A percentile compares a stretch with the other conserved stretches of the same genome.
These are phyloP conservation scores for Protomyces inouyei DNA, from an alignment of 1,139 yeast genomes.

Conservation along the genomic window DNA sequence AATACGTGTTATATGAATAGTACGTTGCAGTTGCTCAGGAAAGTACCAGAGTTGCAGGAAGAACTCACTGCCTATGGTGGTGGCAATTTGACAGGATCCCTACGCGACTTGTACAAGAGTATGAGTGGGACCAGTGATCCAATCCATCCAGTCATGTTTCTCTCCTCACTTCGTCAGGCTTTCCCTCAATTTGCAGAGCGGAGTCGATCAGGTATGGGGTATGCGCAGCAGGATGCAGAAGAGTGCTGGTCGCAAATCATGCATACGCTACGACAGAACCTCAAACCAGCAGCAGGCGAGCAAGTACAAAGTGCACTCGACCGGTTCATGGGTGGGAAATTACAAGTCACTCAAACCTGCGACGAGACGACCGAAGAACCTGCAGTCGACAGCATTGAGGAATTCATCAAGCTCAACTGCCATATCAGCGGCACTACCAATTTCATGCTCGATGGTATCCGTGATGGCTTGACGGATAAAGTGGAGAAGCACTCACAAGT, in stretches of 20 bases:
- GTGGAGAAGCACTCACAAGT: constrained; percentile 72
- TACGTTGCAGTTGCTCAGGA: constrained; percentile 44
- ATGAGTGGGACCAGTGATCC: constrained; percentile 39
- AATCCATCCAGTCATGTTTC: constrained; percentile 54
- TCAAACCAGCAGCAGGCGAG: constrained; percentile 14
- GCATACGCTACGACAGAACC: constrained; percentile 34
- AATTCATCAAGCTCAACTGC: constrained; percentile 70
- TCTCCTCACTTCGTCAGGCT: constrained; percentile 53
- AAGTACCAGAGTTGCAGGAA: constrained; percentile 54
- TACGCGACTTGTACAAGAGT: constrained; percentile 38
- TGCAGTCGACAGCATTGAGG: constrained; percentile 48
- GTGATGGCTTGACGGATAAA: constrained; percentile 67
- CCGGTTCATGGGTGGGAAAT: constrained; percentile 59
- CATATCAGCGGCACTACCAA: constrained; percentile 83
- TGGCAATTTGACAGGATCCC: constrained; percentile 14
- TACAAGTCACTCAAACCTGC: constrained; percentile 58
- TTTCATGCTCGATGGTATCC: constrained; percentile 79
- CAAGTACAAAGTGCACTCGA: constrained; percentile 42
- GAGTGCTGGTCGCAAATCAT: constrained; percentile 85
- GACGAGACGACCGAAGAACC: constrained; percentile 52
- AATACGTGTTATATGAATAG: constrained; percentile 32
- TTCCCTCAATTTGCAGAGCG: constrained; percentile 89
- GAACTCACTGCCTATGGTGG: constrained; percentile 34
- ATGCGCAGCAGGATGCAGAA: constrained; percentile 96
- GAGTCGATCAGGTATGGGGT: constrained; percentile 57